phyloP scores from a whole-genome alignment of 1,284 basidiomycete genomes.

The Rhodotorula sp. region DNA sequence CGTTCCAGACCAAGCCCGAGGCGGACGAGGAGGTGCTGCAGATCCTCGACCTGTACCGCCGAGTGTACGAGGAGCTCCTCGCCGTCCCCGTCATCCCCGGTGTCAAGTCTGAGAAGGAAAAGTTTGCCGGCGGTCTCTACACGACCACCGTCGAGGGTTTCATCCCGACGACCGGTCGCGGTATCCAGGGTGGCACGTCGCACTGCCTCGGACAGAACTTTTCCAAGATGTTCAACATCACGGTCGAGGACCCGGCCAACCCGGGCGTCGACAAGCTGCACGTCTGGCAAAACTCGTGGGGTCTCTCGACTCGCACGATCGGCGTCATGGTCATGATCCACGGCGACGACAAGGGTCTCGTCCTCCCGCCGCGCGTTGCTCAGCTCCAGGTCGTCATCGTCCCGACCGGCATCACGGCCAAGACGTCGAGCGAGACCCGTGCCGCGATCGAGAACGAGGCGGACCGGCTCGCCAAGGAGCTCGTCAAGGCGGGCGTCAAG shows the following conservation, averaged over 20 bases:
- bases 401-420: slow-evolving; percentile 86
- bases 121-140: slow-evolving; percentile 96
- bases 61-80: slow-evolving; percentile 94
- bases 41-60: slow-evolving; percentile 93
- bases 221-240: slow-evolving; percentile 97
- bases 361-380: slow-evolving; percentile 93
- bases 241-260: slow-evolving; percentile 78
- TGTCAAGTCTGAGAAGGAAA: slow-evolving; percentile 98
- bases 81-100: slow-evolving; percentile 96
- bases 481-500: slow-evolving; percentile 71
- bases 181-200: slow-evolving; percentile 96
- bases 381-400: slow-evolving; percentile 86
- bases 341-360: slow-evolving; percentile 95
- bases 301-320: slow-evolving; percentile 90
- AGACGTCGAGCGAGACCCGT: slow-evolving; percentile 65
- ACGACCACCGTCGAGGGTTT: slow-evolving; percentile 99
- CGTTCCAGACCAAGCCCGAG: slow-evolving; percentile 81
- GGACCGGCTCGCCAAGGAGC: slow-evolving; percentile 55
- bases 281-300: slow-evolving; percentile 99
- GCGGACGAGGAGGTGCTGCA: slow-evolving; percentile 88
- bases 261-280: slow-evolving; percentile 68
- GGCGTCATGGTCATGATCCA: slow-evolving; percentile 99
- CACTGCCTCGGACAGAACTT: slow-evolving; percentile 99
- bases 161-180: slow-evolving; percentile 93
- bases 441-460: slow-evolving; percentile 74